These are phyloP conservation scores for Clarireedia monteithiana DNA, from an alignment of 2,329 filamentous ascomycete genomes.

Conservation along the genomic window DNA sequence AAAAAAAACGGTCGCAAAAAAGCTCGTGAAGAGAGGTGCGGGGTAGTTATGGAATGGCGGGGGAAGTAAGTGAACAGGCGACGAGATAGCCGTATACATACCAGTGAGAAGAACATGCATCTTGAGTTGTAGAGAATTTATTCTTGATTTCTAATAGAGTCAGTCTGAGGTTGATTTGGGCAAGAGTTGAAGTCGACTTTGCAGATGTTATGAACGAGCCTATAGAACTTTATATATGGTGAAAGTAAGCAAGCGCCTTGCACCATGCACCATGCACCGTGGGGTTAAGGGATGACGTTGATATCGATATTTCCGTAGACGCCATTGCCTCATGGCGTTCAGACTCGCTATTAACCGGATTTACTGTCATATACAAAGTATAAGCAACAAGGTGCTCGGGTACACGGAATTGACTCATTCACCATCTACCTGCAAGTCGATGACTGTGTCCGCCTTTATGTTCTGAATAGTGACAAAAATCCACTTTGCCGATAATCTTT, in stretches of 20 bases:
- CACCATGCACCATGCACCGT: background rate
- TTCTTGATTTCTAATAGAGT: no score
- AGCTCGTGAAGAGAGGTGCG: background rate
- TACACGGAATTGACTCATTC: background rate
- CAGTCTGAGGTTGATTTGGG: no score
- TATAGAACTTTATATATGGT: no score
- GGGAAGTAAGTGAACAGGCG: background rate
- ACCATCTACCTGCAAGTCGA: background rate
- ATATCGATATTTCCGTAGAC: background rate
- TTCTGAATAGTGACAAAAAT: background rate
- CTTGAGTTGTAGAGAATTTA: background rate
- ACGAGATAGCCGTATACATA: background rate
- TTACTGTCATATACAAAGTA: background rate
- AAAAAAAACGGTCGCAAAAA: no score
- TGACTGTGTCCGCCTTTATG: no score
- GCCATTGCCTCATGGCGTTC: background rate
- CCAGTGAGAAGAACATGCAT: constrained; percentile 6
- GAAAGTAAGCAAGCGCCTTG: no score
- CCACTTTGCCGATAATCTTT: background rate
- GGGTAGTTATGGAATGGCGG: background rate
- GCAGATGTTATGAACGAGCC: no score
- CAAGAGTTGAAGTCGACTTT: background rate
- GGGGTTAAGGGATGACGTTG: background rate
- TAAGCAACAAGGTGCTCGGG: no score
- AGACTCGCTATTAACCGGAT: background rate